phyloP scores from a whole-genome alignment of 306 rosid species.

The Cucumis sativus region DNA sequence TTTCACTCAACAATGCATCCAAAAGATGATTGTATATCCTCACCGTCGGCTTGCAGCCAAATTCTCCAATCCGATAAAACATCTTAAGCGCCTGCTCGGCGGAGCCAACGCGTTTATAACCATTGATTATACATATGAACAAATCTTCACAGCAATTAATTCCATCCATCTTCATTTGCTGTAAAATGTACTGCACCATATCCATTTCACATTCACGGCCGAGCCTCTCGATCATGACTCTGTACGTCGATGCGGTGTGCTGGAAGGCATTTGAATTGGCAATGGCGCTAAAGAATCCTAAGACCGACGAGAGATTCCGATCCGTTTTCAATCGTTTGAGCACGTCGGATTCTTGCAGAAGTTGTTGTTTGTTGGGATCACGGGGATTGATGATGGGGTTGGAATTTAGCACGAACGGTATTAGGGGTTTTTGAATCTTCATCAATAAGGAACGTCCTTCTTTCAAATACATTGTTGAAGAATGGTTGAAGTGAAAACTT shows the following conservation, averaged over 20 bases:
- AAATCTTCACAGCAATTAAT: conserved; percentile 51
- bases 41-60: conserved; percentile 58
- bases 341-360: conserved; percentile 35
- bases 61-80: conserved; percentile 73
- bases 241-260: conserved; percentile 59
- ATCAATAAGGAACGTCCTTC: conserved; percentile 51
- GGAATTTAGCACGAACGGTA: conserved; percentile 49
- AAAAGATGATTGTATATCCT: conserved; percentile 68
- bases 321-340: conserved; percentile 26
- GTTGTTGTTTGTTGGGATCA: conserved; percentile 13
- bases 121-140: conserved; percentile 36
- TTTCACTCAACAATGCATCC: conserved; percentile 62
- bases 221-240: conserved; percentile 59
- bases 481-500: not conserved
- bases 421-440: conserved; percentile 44
- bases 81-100: conserved; percentile 58
- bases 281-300: conserved; percentile 48
- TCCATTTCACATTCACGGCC: conserved; percentile 36
- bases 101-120: conserved; percentile 31
- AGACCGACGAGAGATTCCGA: conserved; percentile 22
- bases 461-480: conserved; percentile 44
- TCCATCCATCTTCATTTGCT: conserved; percentile 70
- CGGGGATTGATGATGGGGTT: conserved; percentile 25
- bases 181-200: conserved; percentile 57
- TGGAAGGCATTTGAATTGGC: conserved; percentile 50